phyloP scores from a whole-genome alignment of 768 basidiomycete genomes.

The Trametes sanguinea region DNA sequence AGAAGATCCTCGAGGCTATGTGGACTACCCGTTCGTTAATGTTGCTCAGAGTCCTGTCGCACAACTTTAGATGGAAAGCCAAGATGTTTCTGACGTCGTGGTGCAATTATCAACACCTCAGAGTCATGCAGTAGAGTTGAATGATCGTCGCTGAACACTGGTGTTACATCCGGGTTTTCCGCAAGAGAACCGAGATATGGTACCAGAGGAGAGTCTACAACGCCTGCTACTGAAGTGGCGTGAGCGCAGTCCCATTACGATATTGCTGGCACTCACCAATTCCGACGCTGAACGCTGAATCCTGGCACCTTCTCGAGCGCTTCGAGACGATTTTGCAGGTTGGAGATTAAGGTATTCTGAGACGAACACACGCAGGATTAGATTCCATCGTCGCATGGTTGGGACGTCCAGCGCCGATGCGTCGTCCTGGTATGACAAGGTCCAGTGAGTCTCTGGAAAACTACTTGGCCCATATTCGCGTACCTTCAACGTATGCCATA shows the following conservation, averaged over 20 bases:
- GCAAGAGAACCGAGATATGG: too few relatives aligned
- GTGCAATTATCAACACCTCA: too few relatives aligned
- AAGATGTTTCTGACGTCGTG: too few relatives aligned
- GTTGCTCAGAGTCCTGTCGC: background rate
- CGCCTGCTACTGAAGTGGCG: conserved; percentile 11
- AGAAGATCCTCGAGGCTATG: conserved; percentile 16
- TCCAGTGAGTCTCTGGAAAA: background rate
- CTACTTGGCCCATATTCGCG: conserved; percentile 27
- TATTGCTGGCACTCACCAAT: conserved; percentile 26
- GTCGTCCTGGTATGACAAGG: conserved; percentile 67
- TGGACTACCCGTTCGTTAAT: conserved; percentile 24
- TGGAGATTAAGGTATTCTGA: conserved; percentile 83
- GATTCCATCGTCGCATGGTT: conserved; percentile 88
- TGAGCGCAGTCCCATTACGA: background rate
- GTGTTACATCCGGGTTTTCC: too few relatives aligned
- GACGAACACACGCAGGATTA: conserved; percentile 84
- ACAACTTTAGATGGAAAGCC: background rate
- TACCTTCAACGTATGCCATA: conserved; percentile 85
- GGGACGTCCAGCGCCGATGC: conserved; percentile 80
- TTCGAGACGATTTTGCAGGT: conserved; percentile 38
- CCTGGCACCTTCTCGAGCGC: background rate
- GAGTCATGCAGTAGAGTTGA: too few relatives aligned
- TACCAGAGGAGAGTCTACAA: background rate
- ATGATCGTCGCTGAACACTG: too few relatives aligned
- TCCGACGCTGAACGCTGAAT: conserved; percentile 21